Evolutionary conservation across 2,329 filamentous ascomycete genomes (phyloP), one percentile per base, ranked within the genome.

Genomic region (Ophiostoma tasmaniense): DNA sequence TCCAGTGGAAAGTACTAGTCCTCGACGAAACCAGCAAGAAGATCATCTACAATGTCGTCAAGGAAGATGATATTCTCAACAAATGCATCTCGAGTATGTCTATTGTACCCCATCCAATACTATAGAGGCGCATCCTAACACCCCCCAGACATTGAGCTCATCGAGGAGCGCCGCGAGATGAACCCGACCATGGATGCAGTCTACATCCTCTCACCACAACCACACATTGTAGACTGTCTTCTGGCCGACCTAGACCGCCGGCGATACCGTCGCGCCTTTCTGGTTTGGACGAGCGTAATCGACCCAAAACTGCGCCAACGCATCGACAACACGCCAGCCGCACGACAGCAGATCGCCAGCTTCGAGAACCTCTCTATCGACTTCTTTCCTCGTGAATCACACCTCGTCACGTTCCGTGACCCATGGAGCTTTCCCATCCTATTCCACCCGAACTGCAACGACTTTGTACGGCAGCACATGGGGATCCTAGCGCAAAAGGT

Each of bases 31-130:
- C 83, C 69, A 93, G 92, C 77, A 89, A 89, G 78, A 93, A 90
- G 79, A 86, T 99, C 74, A 85, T 99, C 75, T 90, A 96, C 80
- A 96, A 94, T 83, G 90, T 92, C 64, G 87, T 94, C 77, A 94
- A 92, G 76, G 91, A 97, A 82, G 94, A 99, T 86, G 92, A 97
- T 76, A 96, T 99, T 73, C 89, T 99, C 80, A 96, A 96, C 78
- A 88, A 93, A 80, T 97, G 97, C 78, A 91, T 99, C 79, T 94
- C 93, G 74, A 97, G 93, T 97, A 85, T 77, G 89, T n/a, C n/a
- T n/a, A n/a, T n/a, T n/a, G n/a, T n/a, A n/a, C n/a, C n/a, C 17
- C 8, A 4, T 52, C 42, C 42, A 7, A 39, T 11, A 13, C 30
- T 2, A 14, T 37, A 62, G 4, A 35, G 61, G 39, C 14, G 20